A percentile compares a stretch with the other conserved stretches of the same genome.
phyloP scores from a whole-genome alignment of 805 yeast species.

The Starmerella sirachaensis region DNA sequence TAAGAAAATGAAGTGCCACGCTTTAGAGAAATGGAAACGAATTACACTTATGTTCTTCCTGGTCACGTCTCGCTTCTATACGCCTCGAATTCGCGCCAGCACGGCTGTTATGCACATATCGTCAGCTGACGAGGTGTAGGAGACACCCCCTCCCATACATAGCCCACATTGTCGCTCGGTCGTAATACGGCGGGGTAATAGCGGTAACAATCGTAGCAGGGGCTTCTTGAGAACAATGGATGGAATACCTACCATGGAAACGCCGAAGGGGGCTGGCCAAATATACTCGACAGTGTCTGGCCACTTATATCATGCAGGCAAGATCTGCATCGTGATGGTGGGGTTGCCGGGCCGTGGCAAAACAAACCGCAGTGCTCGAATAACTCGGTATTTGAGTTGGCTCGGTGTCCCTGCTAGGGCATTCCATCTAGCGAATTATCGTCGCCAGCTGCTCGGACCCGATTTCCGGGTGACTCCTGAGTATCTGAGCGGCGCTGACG shows the following conservation, averaged over 20 bases:
- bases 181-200: no score
- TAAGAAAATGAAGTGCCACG: no score
- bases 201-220: no score
- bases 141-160: no score
- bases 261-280: constrained; percentile 55
- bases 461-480: constrained; percentile 52
- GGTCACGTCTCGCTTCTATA: no score
- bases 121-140: no score
- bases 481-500: constrained; percentile 45
- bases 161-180: no score
- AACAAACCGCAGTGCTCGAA: constrained; percentile 80
- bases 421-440: constrained; percentile 84
- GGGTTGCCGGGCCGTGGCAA: constrained; percentile 96
- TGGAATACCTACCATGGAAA: constrained; percentile 1
- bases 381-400: constrained; percentile 91
- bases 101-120: no score
- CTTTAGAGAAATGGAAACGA: no score
- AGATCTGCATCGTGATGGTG: constrained; percentile 72
- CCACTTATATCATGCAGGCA: constrained; percentile 88
- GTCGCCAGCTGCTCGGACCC: constrained; percentile 40
- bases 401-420: constrained; percentile 86
- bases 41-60: no score
- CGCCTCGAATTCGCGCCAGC: no score
- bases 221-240: constrained; percentile 7
- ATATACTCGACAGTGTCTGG: constrained; percentile 77